phyloP scores from a whole-genome alignment of 192 early-diverging fungal species.

The Powellomyces hirtus region DNA sequence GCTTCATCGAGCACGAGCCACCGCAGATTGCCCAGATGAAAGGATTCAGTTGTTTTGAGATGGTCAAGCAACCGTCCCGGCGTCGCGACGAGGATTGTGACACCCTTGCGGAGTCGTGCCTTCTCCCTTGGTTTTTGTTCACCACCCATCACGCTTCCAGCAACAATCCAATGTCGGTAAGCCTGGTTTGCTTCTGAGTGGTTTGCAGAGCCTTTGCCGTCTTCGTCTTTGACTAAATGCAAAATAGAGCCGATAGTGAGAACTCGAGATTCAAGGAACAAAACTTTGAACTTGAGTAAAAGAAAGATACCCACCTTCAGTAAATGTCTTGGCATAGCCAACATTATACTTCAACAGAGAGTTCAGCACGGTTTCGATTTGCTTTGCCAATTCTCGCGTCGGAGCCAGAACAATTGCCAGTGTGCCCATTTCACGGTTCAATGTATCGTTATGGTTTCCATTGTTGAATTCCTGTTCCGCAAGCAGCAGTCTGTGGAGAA shows the following conservation, averaged over 20 bases:
- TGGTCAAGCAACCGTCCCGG: conserved; percentile 97
- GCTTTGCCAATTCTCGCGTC: conserved; percentile 97
- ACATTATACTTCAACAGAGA: conserved; percentile 73
- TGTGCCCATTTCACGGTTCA: conserved; percentile 70
- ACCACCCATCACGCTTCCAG: conserved; percentile 81
- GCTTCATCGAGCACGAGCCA: conserved; percentile 99
- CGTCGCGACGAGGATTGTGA: conserved; percentile 88
- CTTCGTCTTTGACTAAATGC: too few relatives aligned
- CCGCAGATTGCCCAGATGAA: conserved; percentile 77
- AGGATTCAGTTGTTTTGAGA: conserved; percentile 77
- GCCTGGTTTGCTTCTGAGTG: too few relatives aligned
- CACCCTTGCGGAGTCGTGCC: conserved; percentile 76
- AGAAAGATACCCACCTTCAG: too few relatives aligned
- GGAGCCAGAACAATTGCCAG: conserved; percentile 92
- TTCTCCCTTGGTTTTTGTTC: conserved; percentile 89
- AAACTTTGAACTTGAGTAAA: too few relatives aligned
- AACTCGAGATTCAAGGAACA: too few relatives aligned
- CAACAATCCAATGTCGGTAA: conserved; percentile 81
- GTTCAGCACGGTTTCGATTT: conserved; percentile 79
- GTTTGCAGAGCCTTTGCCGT: conserved; percentile 55
- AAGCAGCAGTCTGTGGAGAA: conserved; percentile 80
- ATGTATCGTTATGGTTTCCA: background rate
- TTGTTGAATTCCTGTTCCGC: conserved; percentile 47
- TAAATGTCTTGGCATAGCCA: background rate
- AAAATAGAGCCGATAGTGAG: too few relatives aligned